Percentiles rank a stretch among this genome's conserved stretches.
Evolutionary conservation across 1,284 basidiomycete species (phyloP).

Genomic region (Cutaneotrichosporon sp.): DNA sequence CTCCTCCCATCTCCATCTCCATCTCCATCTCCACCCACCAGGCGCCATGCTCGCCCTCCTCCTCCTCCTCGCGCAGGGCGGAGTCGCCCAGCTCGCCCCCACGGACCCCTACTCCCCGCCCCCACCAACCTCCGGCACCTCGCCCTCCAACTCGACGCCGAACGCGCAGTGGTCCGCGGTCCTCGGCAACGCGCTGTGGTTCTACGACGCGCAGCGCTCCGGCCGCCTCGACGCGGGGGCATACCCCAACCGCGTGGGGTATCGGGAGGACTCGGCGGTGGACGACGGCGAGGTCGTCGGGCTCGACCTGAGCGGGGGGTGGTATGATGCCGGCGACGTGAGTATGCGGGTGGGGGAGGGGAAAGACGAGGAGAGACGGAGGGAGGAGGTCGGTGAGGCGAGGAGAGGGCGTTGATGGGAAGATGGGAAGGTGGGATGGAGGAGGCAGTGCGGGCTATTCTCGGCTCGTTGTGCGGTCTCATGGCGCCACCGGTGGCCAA

Average conservation of each 20-base stretch:
- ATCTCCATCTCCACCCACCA: background rate
- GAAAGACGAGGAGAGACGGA: background rate
- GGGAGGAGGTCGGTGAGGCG: background rate
- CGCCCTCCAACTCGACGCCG: constrained; percentile 58
- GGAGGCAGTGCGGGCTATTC: too few relatives aligned
- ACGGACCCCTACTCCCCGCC: constrained; percentile 57
- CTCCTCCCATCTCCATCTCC: too few relatives aligned
- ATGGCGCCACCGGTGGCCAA: too few relatives aligned
- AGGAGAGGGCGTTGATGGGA: too few relatives aligned
- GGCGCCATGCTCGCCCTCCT: background rate
- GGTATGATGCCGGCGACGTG: constrained; percentile 75
- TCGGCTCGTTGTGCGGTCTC: too few relatives aligned
- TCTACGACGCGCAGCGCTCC: constrained; percentile 88
- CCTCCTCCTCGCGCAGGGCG: background rate
- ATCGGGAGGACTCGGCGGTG: constrained; percentile 79
- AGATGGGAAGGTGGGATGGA: too few relatives aligned
- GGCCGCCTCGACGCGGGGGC: constrained; percentile 64
- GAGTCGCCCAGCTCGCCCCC: constrained; percentile 48
- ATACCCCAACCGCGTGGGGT: constrained; percentile 69
- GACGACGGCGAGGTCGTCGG: constrained; percentile 74
- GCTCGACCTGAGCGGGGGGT: constrained; percentile 80
- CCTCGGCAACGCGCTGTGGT: constrained; percentile 77
- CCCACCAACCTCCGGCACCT: constrained; percentile 60
- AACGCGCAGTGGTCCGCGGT: constrained; percentile 79
- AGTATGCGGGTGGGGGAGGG: constrained; percentile 11